These are phyloP conservation scores for Barnettozyma hawaiiensis DNA, from an alignment of 1,139 yeast species.

Conservation along the genomic window DNA sequence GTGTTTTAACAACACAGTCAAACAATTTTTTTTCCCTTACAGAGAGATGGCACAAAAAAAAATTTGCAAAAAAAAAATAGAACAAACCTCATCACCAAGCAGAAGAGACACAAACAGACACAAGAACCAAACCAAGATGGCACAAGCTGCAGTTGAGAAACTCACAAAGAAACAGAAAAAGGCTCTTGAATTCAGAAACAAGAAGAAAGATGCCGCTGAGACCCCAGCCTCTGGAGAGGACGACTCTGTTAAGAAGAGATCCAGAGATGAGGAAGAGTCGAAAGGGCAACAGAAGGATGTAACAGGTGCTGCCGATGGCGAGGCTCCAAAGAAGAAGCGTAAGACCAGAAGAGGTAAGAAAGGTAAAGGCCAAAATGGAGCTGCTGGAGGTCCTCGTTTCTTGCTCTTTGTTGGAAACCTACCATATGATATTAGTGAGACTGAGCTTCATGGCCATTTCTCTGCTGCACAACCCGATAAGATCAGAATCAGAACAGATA, in stretches of 20 bases:
- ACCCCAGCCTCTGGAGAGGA: conserved; percentile 22
- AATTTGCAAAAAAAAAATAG: no score
- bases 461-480: conserved; percentile 66
- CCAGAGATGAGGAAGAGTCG: conserved; percentile 27
- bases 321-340: conserved; percentile 46
- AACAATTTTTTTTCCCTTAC: no score
- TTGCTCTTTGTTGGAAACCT: conserved; percentile 89
- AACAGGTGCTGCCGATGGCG: conserved; percentile 26
- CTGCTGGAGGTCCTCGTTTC: conserved; percentile 59
- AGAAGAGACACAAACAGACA: no score
- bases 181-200: conserved; percentile 63
- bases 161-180: conserved; percentile 76
- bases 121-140: conserved; percentile 9
- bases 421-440: conserved; percentile 63
- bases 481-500: conserved; percentile 71
- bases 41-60: background rate
- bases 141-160: conserved; percentile 32
- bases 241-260: conserved; percentile 27
- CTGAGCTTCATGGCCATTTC: conserved; percentile 69
- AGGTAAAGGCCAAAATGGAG: conserved; percentile 64
- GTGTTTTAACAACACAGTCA: no score
- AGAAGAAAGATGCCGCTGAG: conserved; percentile 28
- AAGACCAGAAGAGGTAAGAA: conserved; percentile 61
- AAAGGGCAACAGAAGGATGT: conserved; percentile 14
- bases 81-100: no score